Conservation (phyloP, 805 yeast genomes). For the Pichia ethanolica region DNA sequence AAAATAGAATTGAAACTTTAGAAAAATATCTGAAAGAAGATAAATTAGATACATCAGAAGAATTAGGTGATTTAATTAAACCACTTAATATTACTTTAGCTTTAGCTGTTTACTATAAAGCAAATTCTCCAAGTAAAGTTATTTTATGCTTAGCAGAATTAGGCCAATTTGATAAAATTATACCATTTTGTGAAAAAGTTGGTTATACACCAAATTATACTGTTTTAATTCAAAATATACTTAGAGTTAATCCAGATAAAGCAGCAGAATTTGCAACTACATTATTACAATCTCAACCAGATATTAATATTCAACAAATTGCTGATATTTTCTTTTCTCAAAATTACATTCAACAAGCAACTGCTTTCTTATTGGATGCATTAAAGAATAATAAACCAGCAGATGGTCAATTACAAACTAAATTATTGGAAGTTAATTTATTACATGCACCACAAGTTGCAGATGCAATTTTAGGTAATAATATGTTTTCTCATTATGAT, state of each 20-base stretch:
- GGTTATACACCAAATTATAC: slow-evolving; percentile 86
- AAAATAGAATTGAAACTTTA: slow-evolving; percentile 84
- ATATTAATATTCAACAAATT: slow-evolving; percentile 73
- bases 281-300: slow-evolving; percentile 55
- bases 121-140: slow-evolving; percentile 79
- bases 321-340: slow-evolving; percentile 94
- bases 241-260: slow-evolving; percentile 92
- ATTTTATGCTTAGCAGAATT: slow-evolving; percentile 88
- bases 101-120: slow-evolving; percentile 80
- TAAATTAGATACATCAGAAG: slow-evolving; percentile 91
- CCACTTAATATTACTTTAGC: slow-evolving; percentile 82
- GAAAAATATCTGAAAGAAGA: slow-evolving; percentile 97
- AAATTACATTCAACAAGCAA: slow-evolving; percentile 93
- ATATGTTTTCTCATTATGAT: slow-evolving; percentile 93
- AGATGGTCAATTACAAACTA: slow-evolving; percentile 93
- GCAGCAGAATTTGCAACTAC: slow-evolving; percentile 96
- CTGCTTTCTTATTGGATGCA: slow-evolving; percentile 93
- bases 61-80: slow-evolving; percentile 91
- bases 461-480: slow-evolving; percentile 93
- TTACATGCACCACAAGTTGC: slow-evolving; percentile 99
- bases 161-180: slow-evolving; percentile 92
- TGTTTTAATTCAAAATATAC: slow-evolving; percentile 79
- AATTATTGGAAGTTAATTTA: slow-evolving; percentile 85
- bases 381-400: slow-evolving; percentile 88
- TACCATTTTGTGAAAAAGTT: slow-evolving; percentile 89